A percentile compares a stretch with the other conserved stretches of the same genome.
Evolutionary conservation across 768 basidiomycete genomes (phyloP).

Genomic region (Suillus luteus): DNA sequence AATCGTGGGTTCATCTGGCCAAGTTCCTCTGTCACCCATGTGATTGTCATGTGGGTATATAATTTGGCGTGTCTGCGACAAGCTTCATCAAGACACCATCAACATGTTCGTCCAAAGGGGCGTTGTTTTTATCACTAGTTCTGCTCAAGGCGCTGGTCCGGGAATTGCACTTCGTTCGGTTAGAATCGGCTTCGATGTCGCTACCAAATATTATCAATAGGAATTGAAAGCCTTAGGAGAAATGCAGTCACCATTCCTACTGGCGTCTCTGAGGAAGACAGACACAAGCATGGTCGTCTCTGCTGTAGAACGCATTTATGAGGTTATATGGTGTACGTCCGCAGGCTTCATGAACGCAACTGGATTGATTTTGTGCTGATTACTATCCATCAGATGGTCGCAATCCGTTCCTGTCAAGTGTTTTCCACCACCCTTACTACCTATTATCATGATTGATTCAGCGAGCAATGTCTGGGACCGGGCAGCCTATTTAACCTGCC

Average conservation of each 20-base stretch:
- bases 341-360: neutral
- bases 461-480: slow-evolving; percentile 44
- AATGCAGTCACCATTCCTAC: slow-evolving; percentile 12
- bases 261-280: slow-evolving; percentile 20
- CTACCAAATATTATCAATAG: slow-evolving; percentile 19
- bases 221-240: slow-evolving; percentile 25
- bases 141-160: slow-evolving; percentile 33
- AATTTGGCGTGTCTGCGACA: neutral
- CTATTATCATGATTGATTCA: slow-evolving; percentile 7
- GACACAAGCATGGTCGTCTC: slow-evolving; percentile 25
- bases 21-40: neutral
- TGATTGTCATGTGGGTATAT: neutral
- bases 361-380: neutral
- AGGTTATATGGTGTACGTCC: slow-evolving; percentile 9
- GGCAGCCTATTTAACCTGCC: neutral
- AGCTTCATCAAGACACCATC: neutral
- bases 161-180: slow-evolving; percentile 23
- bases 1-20: too few relatives aligned
- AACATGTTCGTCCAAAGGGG: slow-evolving; percentile 26
- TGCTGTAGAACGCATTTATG: slow-evolving; percentile 21
- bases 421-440: neutral
- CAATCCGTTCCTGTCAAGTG: slow-evolving; percentile 11
- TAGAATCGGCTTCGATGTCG: slow-evolving; percentile 29
- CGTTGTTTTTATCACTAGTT: slow-evolving; percentile 33
- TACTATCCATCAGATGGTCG: slow-evolving; percentile 20